Evolutionary conservation across 345 rosid species (phyloP), one percentile per base, ranked within the genome.

Genomic region (Eutrema yunnanense): DNA sequence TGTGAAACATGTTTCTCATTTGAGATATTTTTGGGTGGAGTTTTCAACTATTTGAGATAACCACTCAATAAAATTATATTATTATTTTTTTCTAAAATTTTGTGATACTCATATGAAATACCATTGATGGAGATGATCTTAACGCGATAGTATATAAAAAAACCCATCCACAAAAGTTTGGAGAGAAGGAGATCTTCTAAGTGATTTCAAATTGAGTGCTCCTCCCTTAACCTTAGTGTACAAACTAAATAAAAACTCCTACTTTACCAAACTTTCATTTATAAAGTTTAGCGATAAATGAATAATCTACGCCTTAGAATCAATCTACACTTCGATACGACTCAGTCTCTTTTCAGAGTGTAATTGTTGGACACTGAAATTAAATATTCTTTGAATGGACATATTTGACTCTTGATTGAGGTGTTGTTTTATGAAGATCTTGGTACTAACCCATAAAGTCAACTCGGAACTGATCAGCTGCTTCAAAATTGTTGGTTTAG

Each of bases 371-470:
- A 37, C 48, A 50, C 0, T 29, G 8, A 51, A 37, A 51, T 8
- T 40, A 67, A 40, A 8, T n/a, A 40, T n/a, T 38, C 1, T 30
- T 67, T 42, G 2, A 36, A 61, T 16, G 8, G 51, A 16, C n/a
- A 56, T 9, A 38, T 38, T 49, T 51, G 69, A 52, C 54, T 48
- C 58, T 51, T 50, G 52, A 50, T 61, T 50, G 29, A 40, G 19
- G 66, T 59, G 53, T 26, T 42, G 13, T 33, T 14, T 43, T 4
- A 27, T n/a, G 30, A 60, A 41, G 9, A 71, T 57, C 55, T 33
- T 59, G 42, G 41, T 61, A 50, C 48, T 68, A 68, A 43, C 13
- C 38, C 12, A 16, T 71, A 44, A 62, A 53, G 55, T 62, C 55
- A 52, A 43, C 62, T 62, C 62, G 11, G 38, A 43, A 52, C 13